These are phyloP conservation scores for Phytophthora pluvialis DNA, from an alignment of 352 stramenopile genomes.

Conservation along the genomic window DNA sequence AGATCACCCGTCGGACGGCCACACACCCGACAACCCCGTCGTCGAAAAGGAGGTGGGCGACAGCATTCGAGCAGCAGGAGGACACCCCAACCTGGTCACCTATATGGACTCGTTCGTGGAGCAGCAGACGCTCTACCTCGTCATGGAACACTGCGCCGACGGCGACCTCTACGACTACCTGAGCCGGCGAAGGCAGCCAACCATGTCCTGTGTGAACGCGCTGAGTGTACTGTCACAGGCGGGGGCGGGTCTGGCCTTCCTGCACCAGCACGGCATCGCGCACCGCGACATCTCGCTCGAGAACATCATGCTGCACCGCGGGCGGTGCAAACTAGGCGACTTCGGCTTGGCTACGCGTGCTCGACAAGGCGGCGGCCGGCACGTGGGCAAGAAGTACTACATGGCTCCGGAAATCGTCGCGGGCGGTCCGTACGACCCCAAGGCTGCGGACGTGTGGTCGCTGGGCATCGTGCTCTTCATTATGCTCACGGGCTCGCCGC, in stretches of 20 bases:
- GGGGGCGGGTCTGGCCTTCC: slow-evolving; percentile 23
- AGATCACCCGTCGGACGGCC: slow-evolving; percentile 6
- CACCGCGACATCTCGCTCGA: slow-evolving; percentile 63
- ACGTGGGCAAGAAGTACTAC: slow-evolving; percentile 44
- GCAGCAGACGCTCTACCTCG: slow-evolving; percentile 47
- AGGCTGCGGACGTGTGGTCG: slow-evolving; percentile 48
- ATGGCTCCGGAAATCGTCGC: slow-evolving; percentile 28
- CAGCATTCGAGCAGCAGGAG: slow-evolving; percentile 27
- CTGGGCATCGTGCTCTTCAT: slow-evolving; percentile 60
- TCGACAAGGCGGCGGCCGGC: not conserved
- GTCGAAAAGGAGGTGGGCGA: slow-evolving; percentile 45
- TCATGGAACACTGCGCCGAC: slow-evolving; percentile 40
- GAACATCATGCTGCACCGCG: slow-evolving; percentile 47
- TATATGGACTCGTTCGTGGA: slow-evolving; percentile 51
- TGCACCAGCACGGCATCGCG: slow-evolving; percentile 36
- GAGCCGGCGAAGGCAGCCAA: slow-evolving; percentile 8
- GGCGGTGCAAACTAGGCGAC: slow-evolving; percentile 53
- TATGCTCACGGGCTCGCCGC: slow-evolving; percentile 47
- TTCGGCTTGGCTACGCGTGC: slow-evolving; percentile 47
- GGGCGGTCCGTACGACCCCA: slow-evolving; percentile 34
- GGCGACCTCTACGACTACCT: slow-evolving; percentile 41
- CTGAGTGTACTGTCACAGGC: slow-evolving; percentile 39
- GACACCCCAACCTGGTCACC: slow-evolving; percentile 48
- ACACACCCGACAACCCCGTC: slow-evolving; percentile 42
- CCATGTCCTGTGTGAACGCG: slow-evolving; percentile 20